Evolutionary conservation across 2,329 filamentous ascomycete genomes (phyloP).

Genomic region (Arthrobotrys musiformis): DNA sequence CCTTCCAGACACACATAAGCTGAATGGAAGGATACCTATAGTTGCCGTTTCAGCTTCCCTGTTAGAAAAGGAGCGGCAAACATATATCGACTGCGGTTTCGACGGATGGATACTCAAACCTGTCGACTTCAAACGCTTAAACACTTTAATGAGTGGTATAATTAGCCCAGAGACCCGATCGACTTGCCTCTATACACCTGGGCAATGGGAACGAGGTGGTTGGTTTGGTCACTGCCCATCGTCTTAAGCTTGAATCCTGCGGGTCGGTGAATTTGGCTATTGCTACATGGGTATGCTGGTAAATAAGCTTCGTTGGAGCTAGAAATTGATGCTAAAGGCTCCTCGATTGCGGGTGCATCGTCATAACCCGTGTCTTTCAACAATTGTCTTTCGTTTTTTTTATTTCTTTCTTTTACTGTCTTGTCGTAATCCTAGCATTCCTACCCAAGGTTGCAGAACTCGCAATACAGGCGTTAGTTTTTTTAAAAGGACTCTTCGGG

Average conservation of each 20-base stretch:
- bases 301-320: background rate
- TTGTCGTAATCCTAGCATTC: background rate
- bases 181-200: constrained; percentile 74
- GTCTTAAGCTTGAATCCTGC: background rate
- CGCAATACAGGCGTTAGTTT: constrained; percentile 39
- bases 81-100: constrained; percentile 81
- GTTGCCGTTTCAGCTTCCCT: constrained; percentile 89
- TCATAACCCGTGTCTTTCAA: background rate
- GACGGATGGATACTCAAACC: constrained; percentile 93
- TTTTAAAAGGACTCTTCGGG: background rate
- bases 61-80: constrained; percentile 74
- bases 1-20: constrained; percentile 68
- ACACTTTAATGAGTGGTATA: constrained; percentile 76
- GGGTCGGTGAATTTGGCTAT: background rate
- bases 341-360: background rate
- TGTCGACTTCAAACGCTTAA: constrained; percentile 80
- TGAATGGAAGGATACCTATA: constrained; percentile 77
- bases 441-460: constrained; percentile 6
- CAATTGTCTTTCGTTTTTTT: background rate
- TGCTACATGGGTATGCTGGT: background rate
- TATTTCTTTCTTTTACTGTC: background rate
- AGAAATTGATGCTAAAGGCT: background rate
- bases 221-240: constrained; percentile 72
- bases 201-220: constrained; percentile 84
- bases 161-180: constrained; percentile 70